Conservation (phyloP, 2,329 filamentous ascomycete species). For the Coccinonectria pachysandricola region DNA sequence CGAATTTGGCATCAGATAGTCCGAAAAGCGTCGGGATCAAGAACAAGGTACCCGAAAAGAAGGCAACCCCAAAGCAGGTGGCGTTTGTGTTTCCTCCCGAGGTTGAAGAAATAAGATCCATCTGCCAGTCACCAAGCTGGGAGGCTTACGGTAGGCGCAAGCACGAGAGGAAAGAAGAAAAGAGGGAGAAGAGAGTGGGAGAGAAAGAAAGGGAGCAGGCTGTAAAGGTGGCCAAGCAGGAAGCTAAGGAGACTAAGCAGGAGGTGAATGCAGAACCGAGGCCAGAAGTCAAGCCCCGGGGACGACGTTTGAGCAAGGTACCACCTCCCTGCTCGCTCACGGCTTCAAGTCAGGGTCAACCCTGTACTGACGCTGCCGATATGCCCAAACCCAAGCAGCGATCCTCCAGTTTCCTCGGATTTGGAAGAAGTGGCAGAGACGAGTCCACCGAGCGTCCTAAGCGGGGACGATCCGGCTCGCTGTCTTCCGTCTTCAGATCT, state of each 20-base stretch:
- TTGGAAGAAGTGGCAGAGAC: conserved; percentile 12
- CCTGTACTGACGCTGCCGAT: conserved; percentile 3
- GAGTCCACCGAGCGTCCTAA: conserved; percentile 11
- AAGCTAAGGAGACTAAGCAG: conserved; percentile 13
- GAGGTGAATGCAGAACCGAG: no score
- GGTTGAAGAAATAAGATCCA: conserved; percentile 24
- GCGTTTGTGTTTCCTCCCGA: conserved; percentile 23
- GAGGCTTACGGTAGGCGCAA: conserved; percentile 45
- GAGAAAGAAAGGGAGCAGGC: conserved; percentile 8
- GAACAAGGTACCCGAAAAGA: no score
- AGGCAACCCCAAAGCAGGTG: no score
- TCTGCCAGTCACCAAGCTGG: conserved; percentile 55
- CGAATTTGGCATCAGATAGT: no score
- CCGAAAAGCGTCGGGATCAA: no score
- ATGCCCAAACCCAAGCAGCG: conserved; percentile 13
- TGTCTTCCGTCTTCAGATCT: conserved; percentile 24
- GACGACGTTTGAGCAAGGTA: conserved; percentile 23
- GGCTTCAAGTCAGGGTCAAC: conserved; percentile 2
- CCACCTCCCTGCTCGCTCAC: conserved; percentile 20
- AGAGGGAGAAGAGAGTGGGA: conserved; percentile 28
- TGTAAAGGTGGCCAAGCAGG: conserved; percentile 14
- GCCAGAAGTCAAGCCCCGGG: conserved; percentile 16
- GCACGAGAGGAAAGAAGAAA: conserved; percentile 40
- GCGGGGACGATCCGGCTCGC: conserved; percentile 26
- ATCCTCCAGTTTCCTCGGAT: conserved; percentile 18